Base-by-base conservation (phyloP, 2,329 filamentous ascomycete species). In the Diaporthe humulicola region DNA sequence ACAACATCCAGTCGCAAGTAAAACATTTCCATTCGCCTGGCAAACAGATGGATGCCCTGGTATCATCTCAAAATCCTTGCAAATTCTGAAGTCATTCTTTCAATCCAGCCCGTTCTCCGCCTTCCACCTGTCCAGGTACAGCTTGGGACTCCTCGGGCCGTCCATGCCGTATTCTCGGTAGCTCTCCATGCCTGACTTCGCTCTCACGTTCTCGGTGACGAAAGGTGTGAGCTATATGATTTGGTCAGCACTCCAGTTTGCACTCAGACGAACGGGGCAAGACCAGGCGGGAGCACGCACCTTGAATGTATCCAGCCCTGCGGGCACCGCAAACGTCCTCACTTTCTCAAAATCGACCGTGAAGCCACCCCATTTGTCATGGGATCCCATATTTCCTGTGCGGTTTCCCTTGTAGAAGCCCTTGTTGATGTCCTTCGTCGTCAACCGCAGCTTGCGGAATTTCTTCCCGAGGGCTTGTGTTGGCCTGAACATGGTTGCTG, bases 381-480 rank as follows among this genome's bases (percentile, higher is more conserved):
- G 95, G 19, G 88, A 86, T 83, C 97, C 97, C 92, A 97, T 95
- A 56, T 94, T 92, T 2, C 97, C 97, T 0, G 95, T 93, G 61
- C 96, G 90, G 80, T 94, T 98, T 82, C 97, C 97, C 89, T 98
- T 98, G 91, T 99, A 99, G 91, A 93, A 99, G 79, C 96, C 96
- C 82, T 95, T 95, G 83, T 93, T 94, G 83, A 96, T 93, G 85
- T 97, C 93, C 86, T 99, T 99, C 79, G 96, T 98, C 17, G 95
- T 98, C 81, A 99, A 90, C 71, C 90, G 89, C 75, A 96, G 88
- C 81, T 96, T 95, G 84, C 92, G 90, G 81, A 95, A 90, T 74
- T 90, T 90, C 82, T 91, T 86, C 79, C 90, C 89, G 80, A 98
- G 92, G 77, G 87, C 83, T 80, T 90, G 88, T 22, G 94, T 94